A percentile compares a stretch with the other conserved stretches of the same genome.
Conservation (phyloP, 352 stramenopile species). For the Pythium diclinum region DNA sequence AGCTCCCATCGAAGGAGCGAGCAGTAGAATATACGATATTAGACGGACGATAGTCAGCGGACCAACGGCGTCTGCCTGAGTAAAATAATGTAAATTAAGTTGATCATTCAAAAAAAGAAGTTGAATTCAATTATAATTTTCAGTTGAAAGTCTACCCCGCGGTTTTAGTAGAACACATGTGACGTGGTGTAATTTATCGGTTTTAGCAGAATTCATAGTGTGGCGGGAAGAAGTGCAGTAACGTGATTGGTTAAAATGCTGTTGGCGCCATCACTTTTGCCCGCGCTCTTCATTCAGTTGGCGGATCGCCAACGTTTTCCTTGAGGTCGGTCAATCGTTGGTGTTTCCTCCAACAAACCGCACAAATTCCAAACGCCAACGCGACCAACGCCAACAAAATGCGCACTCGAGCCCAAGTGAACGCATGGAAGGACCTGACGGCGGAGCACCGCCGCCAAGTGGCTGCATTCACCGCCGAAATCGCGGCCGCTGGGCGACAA, state of each 20-base stretch:
- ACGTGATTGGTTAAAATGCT: constrained; percentile 16
- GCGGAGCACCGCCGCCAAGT: constrained; percentile 19
- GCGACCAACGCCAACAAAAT: constrained; percentile 10
- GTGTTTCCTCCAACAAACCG: neutral
- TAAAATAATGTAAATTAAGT: constrained; percentile 6
- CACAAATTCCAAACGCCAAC: neutral
- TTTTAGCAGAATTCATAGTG: neutral
- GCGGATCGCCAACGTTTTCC: constrained; percentile 13
- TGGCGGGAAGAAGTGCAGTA: neutral
- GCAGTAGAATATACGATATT: constrained; percentile 15
- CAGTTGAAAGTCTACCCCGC: neutral
- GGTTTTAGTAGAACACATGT: neutral
- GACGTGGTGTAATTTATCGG: neutral
- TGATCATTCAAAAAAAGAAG: neutral
- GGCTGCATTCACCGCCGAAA: constrained; percentile 14
- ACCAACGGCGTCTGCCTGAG: neutral
- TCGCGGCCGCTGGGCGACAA: constrained; percentile 11
- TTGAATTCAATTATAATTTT: neutral
- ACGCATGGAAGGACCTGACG: constrained; percentile 13
- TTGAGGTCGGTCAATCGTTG: constrained; percentile 3
- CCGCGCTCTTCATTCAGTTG: constrained; percentile 20
- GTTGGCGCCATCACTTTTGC: constrained; percentile 3
- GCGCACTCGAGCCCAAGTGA: constrained; percentile 22
- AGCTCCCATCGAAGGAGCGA: neutral
- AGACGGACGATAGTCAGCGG: constrained; percentile 1